Percentiles rank a stretch among this genome's conserved stretches.
Conservation (phyloP, 768 basidiomycete species). For the Auriscalpium orientale region DNA sequence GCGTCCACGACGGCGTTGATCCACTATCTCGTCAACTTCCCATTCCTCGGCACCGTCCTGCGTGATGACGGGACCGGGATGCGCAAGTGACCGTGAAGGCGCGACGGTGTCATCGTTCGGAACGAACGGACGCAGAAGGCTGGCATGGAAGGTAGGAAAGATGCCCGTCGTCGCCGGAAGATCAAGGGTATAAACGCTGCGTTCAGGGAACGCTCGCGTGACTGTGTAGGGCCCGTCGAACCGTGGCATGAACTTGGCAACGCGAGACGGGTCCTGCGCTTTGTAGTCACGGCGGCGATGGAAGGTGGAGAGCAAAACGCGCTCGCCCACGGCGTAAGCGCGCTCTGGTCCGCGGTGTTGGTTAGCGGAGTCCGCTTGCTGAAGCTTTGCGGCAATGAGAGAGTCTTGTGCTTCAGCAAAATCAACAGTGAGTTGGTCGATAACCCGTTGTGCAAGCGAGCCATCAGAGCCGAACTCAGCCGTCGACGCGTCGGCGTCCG, state of each 20-base stretch:
- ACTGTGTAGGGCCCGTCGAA: constrained; percentile 25
- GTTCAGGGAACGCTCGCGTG: constrained; percentile 9
- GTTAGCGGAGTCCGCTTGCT: constrained; percentile 23
- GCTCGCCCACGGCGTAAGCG: constrained; percentile 23
- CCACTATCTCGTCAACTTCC: background rate
- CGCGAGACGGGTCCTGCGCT: constrained; percentile 16
- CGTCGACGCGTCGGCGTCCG: no score
- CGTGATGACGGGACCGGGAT: background rate
- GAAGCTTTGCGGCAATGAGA: constrained; percentile 23
- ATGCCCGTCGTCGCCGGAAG: background rate
- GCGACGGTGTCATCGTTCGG: no score
- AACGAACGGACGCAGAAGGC: background rate
- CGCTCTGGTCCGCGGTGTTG: constrained; percentile 16
- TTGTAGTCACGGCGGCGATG: constrained; percentile 23
- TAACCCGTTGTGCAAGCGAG: background rate
- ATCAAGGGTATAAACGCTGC: constrained; percentile 14
- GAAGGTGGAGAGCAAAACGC: constrained; percentile 29
- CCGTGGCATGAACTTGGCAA: constrained; percentile 35
- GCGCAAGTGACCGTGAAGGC: background rate
- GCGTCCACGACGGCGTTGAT: background rate
- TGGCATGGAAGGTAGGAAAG: background rate
- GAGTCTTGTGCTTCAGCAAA: constrained; percentile 26
- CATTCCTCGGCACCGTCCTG: background rate
- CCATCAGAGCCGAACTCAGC: background rate
- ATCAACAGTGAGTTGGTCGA: constrained; percentile 1